Evolutionary conservation across 495 filamentous ascomycete genomes (phyloP), one percentile per base, ranked within the genome.

Genomic region (Clohesyomyces aquaticus): DNA sequence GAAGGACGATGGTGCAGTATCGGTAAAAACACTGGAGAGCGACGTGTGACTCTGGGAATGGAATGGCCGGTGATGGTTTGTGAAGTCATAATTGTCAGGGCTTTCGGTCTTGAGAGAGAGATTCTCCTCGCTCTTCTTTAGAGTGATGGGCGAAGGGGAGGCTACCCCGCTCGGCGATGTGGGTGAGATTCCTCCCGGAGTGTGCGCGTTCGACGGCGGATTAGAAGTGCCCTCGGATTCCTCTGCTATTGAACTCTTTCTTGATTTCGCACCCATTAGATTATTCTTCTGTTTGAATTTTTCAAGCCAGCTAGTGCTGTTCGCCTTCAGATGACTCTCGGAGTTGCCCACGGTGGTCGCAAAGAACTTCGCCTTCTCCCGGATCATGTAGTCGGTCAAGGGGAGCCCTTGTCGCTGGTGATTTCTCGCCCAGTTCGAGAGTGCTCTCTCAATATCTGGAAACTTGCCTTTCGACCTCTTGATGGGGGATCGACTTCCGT

Each of bases 261-360:
- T 80, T 48, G 88, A 84, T 65, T 82, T 83, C 0, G 86, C 81
- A 22, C 83, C 82, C 42, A 84, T 79, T 25, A 95, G 81, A 57
- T 88, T 87, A 75, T 98, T 91, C 75, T 93, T 97, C 63, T 89
- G 85, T 79, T 97, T 96, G 80, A 99, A 98, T 72, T 95, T 96
- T 73, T 96, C 93, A 53, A 99, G 81, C 92, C 93, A 97, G 61
- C 81, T 84, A 6, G 86, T 76, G 59, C 82, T 92, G 67, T 88
- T 86, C 32, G 87, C 81, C 73, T 93, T 91, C 53, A 87, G 79
- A 55, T 91, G 88, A 63, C 84, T 87, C 60, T 96, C 94, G 11
- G 85, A 81, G 66, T 82, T 86, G 25, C 88, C 87, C 27, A 87
- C 85, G 23, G 88, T 90, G 19, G 82, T 88, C 19, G 91, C 90